Base-by-base conservation (phyloP, 371 early-diverging fungal species). In the Cokeromyces recurvatus region DNA sequence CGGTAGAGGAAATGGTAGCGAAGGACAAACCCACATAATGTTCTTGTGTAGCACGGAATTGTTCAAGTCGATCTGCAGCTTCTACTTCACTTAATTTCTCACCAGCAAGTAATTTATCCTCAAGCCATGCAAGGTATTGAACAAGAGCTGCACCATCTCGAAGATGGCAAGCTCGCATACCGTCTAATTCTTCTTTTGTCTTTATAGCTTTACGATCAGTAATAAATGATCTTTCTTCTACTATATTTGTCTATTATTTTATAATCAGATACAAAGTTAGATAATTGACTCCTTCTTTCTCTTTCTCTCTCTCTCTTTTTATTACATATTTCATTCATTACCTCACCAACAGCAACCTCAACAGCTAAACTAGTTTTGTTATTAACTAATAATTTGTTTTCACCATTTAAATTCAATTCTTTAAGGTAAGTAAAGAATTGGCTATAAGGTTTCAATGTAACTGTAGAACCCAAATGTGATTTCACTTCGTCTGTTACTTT, bases 1-100 rank as follows among this genome's bases (percentile, higher is more conserved):
- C 99, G 5, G 89, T 89, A 2, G 91, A 86, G 2, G 96, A 94
- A 54, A 99, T 99, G 14, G 99, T 98, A 58, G 91, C 96, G 59
- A 99, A 99, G 37, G 94, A 94, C 15, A 94, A 85, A 0, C 93
- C 93, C 24, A 93, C 87, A 64, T 86, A 92, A 56, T 85, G 65
- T 12, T 64, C 64, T 58, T 88, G 85, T 48, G 78, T 78, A 42
- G 42, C 56, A 37, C 95, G 82, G 58, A 90, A 76, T 55, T 64
- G 59, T 55, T 85, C 87, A 7, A 95, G 73, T 47, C 84, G 78
- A 51, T 89, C 86, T 14, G 93, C 86, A 7, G 82, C 93, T 15
- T 87, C 90, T 5, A 77, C 82, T 66, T 94, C 94, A 46, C 76
- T 77, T 14, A 91, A 54, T 17, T 40, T 40, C 25, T 82, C 83